Evolutionary conservation across 306 rosid genomes (phyloP).

Genomic region (Sesbania bispinosa): DNA sequence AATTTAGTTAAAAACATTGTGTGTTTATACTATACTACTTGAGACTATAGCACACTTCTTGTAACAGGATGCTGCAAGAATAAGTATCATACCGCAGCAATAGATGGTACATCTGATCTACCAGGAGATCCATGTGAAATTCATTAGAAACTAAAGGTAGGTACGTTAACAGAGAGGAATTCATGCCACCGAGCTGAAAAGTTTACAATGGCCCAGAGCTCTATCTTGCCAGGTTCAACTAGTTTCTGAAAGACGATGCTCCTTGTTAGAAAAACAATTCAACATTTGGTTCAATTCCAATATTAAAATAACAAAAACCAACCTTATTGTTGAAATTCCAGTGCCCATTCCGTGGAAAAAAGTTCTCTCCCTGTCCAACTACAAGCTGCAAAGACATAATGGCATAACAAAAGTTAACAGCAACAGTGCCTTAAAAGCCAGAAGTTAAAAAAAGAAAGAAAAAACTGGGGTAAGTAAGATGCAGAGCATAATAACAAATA

Average conservation of each 20-base stretch:
- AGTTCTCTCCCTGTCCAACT: slow-evolving; percentile 17
- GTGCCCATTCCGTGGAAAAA: slow-evolving; percentile 34
- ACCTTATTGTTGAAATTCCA: slow-evolving; percentile 55
- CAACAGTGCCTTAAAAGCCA: background rate
- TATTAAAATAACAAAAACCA: background rate
- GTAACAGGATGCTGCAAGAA: background rate
- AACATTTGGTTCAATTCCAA: background rate
- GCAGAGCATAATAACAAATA: background rate
- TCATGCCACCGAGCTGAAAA: too few relatives aligned
- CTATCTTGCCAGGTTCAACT: slow-evolving; percentile 31
- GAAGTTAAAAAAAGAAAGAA: background rate
- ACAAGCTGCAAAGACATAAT: slow-evolving; percentile 27
- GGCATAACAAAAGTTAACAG: background rate
- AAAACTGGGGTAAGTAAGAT: background rate
- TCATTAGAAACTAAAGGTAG: too few relatives aligned
- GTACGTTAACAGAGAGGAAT: too few relatives aligned
- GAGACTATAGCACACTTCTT: background rate
- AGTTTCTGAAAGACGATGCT: slow-evolving; percentile 23
- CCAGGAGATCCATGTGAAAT: too few relatives aligned
- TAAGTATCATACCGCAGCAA: too few relatives aligned
- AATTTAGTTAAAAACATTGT: background rate
- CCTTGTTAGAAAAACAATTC: background rate
- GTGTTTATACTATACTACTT: background rate
- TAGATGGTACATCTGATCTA: too few relatives aligned
- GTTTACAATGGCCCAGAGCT: too few relatives aligned